Conservation (phyloP, 2,329 filamentous ascomycete species). For the Sclerotinia spermophila region DNA sequence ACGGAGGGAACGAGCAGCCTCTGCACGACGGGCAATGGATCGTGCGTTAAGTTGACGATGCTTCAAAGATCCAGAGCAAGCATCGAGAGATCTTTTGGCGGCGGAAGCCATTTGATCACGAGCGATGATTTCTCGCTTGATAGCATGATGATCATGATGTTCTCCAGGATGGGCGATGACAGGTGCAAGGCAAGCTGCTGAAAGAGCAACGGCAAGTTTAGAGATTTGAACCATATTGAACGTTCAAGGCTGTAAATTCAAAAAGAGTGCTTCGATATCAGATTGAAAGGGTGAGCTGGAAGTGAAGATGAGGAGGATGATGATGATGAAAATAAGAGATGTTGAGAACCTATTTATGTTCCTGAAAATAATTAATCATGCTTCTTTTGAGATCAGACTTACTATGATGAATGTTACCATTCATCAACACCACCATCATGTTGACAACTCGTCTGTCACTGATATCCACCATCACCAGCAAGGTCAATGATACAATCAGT, state of each 20-base stretch:
- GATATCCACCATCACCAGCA: background rate
- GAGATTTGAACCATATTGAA: constrained; percentile 16
- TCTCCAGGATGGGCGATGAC: constrained; percentile 18
- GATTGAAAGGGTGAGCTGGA: background rate
- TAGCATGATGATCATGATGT: constrained; percentile 9
- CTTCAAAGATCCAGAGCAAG: constrained; percentile 38
- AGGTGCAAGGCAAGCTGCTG: background rate
- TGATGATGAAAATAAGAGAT: background rate
- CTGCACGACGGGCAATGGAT: constrained; percentile 37
- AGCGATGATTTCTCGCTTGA: constrained; percentile 16
- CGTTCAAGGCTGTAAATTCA: background rate
- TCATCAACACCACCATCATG: background rate
- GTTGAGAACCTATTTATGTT: constrained; percentile 5
- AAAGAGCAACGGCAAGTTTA: constrained; percentile 1
- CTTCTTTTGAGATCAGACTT: background rate
- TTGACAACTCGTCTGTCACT: background rate
- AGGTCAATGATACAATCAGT: background rate
- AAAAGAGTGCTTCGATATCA: background rate
- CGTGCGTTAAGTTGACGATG: constrained; percentile 36
- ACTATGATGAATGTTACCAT: background rate
- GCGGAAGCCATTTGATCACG: constrained; percentile 15
- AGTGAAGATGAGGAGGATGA: background rate
- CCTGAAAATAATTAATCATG: background rate
- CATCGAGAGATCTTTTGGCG: constrained; percentile 29
- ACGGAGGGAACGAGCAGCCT: constrained; percentile 31